phyloP scores from a whole-genome alignment of 2,329 filamentous ascomycete species.

The Cladophialophora carrionii region DNA sequence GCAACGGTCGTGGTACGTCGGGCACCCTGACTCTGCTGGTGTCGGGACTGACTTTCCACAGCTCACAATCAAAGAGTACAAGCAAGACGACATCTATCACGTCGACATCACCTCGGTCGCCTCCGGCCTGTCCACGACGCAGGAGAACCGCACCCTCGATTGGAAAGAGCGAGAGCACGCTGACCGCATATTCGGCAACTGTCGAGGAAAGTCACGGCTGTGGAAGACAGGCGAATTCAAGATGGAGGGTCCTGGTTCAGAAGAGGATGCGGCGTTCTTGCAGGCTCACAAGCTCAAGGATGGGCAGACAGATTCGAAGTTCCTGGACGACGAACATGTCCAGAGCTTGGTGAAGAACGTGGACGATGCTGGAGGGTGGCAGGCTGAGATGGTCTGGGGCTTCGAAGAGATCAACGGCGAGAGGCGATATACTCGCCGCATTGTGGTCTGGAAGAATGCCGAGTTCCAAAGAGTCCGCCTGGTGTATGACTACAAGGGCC shows the following conservation, averaged over 20 bases:
- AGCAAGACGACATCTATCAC: conserved; percentile 56
- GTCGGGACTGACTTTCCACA: conserved; percentile 49
- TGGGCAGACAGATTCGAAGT: conserved; percentile 61
- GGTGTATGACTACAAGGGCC: conserved; percentile 47
- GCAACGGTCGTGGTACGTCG: conserved; percentile 60
- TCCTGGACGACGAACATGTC: conserved; percentile 60
- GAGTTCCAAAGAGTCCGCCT: conserved; percentile 46
- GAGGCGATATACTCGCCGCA: conserved; percentile 49
- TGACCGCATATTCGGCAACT: conserved; percentile 78
- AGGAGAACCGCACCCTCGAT: conserved; percentile 61
- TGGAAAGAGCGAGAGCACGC: conserved; percentile 66
- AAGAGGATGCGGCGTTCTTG: conserved; percentile 47
- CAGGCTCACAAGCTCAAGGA: conserved; percentile 53
- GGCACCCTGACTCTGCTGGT: conserved; percentile 51
- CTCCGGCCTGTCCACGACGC: conserved; percentile 70
- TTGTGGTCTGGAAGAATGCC: conserved; percentile 47
- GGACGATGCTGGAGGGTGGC: conserved; percentile 52
- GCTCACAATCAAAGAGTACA: conserved; percentile 48
- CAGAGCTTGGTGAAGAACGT: conserved; percentile 56
- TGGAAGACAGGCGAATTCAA: conserved; percentile 44
- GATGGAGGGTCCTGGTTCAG: conserved; percentile 47
- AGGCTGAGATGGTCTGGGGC: conserved; percentile 55
- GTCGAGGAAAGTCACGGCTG: conserved; percentile 61
- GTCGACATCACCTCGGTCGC: conserved; percentile 73
- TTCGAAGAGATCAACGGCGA: conserved; percentile 50